Evolutionary conservation across 2,329 filamentous ascomycete genomes (phyloP).

Genomic region (Aureobasidium leucospermi): DNA sequence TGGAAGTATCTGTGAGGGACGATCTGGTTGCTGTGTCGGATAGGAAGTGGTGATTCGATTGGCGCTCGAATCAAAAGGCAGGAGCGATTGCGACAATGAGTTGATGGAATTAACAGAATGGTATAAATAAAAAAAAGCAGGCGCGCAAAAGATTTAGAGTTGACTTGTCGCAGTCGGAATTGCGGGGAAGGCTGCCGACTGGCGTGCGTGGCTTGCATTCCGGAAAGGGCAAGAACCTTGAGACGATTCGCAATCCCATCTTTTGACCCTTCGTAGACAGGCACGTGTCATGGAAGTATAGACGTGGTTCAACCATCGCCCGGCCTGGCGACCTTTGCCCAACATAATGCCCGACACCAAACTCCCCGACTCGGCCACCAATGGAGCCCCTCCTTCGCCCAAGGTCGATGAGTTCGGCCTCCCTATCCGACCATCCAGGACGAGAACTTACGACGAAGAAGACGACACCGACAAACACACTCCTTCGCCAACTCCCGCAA

Average conservation of each 20-base stretch:
- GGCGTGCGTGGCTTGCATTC: neutral
- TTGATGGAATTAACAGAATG: neutral
- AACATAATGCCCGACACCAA: neutral
- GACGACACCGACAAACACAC: constrained; percentile 15
- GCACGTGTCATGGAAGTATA: constrained; percentile 5
- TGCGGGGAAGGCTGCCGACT: neutral
- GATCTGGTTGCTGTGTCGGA: neutral
- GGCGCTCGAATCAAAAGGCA: neutral
- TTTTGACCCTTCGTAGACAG: neutral
- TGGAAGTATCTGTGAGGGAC: constrained; percentile 25
- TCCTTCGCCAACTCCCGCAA: neutral
- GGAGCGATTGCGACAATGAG: neutral
- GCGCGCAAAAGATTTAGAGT: constrained; percentile 8
- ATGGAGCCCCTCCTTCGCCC: neutral
- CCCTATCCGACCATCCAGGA: constrained; percentile 25
- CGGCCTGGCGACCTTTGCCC: neutral
- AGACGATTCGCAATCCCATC: neutral
- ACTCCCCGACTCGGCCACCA: neutral
- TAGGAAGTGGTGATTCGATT: neutral
- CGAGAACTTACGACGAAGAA: constrained; percentile 22
- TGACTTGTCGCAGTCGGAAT: neutral
- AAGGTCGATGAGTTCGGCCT: constrained; percentile 31
- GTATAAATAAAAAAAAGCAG: neutral
- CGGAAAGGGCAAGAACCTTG: neutral
- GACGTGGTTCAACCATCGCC: neutral